These are phyloP conservation scores for Geotrichum siamense DNA, from an alignment of 1,139 yeast species.

Conservation along the genomic window DNA sequence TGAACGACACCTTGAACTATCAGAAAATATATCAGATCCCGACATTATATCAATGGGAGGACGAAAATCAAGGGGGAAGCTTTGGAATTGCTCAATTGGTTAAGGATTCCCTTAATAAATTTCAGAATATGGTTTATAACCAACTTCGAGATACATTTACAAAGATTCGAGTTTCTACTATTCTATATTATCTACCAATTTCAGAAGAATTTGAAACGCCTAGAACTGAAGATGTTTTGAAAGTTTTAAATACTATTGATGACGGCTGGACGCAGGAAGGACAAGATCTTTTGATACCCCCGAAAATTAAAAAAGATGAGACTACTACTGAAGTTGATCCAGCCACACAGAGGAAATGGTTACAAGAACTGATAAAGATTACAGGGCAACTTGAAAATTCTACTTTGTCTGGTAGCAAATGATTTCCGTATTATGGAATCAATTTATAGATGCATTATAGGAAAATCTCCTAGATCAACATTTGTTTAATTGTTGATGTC, in stretches of 20 bases:
- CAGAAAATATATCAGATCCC: constrained; percentile 5
- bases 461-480: too few relatives aligned
- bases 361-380: constrained; percentile 8
- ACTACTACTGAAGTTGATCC: neutral
- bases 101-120: constrained; percentile 7
- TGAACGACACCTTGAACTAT: constrained; percentile 12
- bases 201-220: constrained; percentile 1
- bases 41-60: constrained; percentile 9
- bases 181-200: constrained; percentile 10
- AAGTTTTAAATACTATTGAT: constrained; percentile 10
- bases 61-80: constrained; percentile 11
- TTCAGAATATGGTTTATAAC: constrained; percentile 10
- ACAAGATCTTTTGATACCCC: constrained; percentile 7
- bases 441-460: too few relatives aligned
- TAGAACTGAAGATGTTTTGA: constrained; percentile 7
- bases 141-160: constrained; percentile 11
- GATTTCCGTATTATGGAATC: neutral
- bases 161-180: constrained; percentile 4
- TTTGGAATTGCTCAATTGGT: constrained; percentile 10
- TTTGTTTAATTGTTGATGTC: too few relatives aligned
- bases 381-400: constrained; percentile 12
- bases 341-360: constrained; percentile 4
- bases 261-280: constrained; percentile 8
- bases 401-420: too few relatives aligned
- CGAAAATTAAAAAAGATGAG: neutral